phyloP scores from a whole-genome alignment of 495 filamentous ascomycete genomes.

The Talaromyces stipitatus region DNA sequence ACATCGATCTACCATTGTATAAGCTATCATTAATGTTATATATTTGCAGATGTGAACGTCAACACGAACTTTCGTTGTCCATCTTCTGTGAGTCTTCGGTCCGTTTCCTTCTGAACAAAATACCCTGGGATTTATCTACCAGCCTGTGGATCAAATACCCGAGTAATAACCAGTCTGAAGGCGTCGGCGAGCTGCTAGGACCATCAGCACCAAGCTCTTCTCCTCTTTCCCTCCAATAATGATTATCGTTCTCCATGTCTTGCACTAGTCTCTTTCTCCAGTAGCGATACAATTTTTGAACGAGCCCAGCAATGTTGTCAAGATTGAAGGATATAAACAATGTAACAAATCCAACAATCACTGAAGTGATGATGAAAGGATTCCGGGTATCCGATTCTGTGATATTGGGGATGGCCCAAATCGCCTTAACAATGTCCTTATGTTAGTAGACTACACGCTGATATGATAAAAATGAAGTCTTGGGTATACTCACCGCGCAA shows the following conservation, averaged over 20 bases:
- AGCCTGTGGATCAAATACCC: background rate
- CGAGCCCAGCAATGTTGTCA: background rate
- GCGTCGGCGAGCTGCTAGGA: background rate
- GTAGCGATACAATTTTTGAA: background rate
- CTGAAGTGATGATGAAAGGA: background rate
- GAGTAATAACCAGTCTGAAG: constrained; percentile 1
- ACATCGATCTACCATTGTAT: too few species aligned
- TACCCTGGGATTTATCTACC: too few species aligned
- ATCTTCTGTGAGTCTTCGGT: too few species aligned
- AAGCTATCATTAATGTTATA: too few species aligned
- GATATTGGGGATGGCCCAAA: constrained; percentile 11
- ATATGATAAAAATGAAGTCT: background rate
- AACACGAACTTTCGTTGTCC: too few species aligned
- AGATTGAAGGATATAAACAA: background rate
- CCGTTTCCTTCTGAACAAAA: too few species aligned
- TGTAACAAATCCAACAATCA: constrained; percentile 10
- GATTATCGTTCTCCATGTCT: background rate
- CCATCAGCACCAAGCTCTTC: background rate
- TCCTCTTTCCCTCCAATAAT: constrained; percentile 1
- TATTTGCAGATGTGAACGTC: too few species aligned
- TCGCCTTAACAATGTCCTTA: constrained; percentile 7
- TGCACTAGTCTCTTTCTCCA: background rate
- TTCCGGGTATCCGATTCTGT: background rate
- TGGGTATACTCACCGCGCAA: constrained; percentile 12
- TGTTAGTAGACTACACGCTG: background rate